Percentiles rank a stretch among this genome's conserved stretches.
These are phyloP conservation scores for Wickerhamiella sergipiensis DNA, from an alignment of 805 yeast species.

Conservation along the genomic window DNA sequence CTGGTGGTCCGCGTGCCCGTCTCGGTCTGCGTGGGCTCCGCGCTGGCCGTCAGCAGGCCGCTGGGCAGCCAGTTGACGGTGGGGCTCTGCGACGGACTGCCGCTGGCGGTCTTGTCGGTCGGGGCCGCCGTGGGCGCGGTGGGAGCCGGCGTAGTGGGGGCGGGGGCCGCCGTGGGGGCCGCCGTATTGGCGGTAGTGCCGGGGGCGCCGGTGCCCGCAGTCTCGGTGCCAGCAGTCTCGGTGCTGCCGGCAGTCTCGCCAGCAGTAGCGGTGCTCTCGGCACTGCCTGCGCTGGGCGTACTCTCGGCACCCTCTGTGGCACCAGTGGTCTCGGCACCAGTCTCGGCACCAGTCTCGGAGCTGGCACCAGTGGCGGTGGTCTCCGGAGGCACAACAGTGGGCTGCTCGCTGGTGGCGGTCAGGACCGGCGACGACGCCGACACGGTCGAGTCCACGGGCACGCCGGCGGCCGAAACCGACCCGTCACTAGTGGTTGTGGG, in stretches of 20 bases:
- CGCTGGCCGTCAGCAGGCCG: constrained; percentile 28
- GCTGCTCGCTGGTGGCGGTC: constrained; percentile 13
- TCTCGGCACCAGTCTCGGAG: neutral
- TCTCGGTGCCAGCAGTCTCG: constrained; percentile 10
- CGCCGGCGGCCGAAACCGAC: constrained; percentile 1
- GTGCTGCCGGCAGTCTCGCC: constrained; percentile 5
- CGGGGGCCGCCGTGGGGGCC: constrained; percentile 3
- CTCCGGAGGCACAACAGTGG: constrained; percentile 19
- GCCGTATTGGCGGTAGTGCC: neutral
- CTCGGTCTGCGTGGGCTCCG: constrained; percentile 16
- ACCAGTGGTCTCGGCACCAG: neutral
- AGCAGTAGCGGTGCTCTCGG: neutral
- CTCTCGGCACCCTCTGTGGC: neutral
- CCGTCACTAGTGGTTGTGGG: neutral
- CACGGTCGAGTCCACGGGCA: constrained; percentile 3
- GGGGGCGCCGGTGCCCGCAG: neutral
- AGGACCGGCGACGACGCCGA: constrained; percentile 17
- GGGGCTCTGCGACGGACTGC: no score
- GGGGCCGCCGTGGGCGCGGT: constrained; percentile 8
- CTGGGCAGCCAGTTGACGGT: constrained; percentile 32
- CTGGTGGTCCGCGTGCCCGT: constrained; percentile 6
- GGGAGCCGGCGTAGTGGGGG: constrained; percentile 7
- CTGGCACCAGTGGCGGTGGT: constrained; percentile 1
- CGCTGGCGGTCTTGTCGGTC: no score
- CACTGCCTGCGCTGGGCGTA: no score